Conservation (phyloP, 768 basidiomycete genomes). For the Pilatotrama ljubarskyi region DNA sequence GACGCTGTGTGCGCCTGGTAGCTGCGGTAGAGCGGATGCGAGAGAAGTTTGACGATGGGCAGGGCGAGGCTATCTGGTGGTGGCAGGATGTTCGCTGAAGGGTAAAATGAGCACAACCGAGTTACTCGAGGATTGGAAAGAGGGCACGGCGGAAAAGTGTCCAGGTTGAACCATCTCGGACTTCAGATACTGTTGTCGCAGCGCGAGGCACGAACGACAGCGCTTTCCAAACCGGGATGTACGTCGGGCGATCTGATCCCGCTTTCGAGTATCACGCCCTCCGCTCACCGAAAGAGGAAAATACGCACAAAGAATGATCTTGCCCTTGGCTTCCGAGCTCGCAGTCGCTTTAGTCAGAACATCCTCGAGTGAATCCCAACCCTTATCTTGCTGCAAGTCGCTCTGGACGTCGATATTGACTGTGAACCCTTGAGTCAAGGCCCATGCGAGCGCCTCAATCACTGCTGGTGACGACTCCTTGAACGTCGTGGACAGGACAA, state of each 20-base stretch:
- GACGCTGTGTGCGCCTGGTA: constrained; percentile 74
- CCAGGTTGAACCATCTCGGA: no score
- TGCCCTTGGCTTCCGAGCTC: constrained; percentile 36
- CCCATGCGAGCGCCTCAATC: constrained; percentile 62
- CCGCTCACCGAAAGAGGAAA: not conserved
- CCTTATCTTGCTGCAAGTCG: constrained; percentile 49
- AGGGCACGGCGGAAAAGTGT: no score
- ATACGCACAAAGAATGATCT: constrained; percentile 65
- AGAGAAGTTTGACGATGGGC: constrained; percentile 79
- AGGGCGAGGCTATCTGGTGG: constrained; percentile 71
- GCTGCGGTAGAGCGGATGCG: constrained; percentile 68
- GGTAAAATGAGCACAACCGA: not conserved
- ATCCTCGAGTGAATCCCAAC: constrained; percentile 71
- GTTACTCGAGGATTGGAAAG: no score
- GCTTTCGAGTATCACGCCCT: not conserved
- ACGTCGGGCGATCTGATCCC: not conserved
- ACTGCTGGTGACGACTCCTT: constrained; percentile 47
- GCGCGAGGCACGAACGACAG: not conserved
- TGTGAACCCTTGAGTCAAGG: constrained; percentile 57
- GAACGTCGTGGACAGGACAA: constrained; percentile 61
- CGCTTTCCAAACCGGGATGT: not conserved
- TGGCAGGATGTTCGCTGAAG: constrained; percentile 73
- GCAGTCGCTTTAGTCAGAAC: constrained; percentile 62
- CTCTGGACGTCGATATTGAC: constrained; percentile 72
- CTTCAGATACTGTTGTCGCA: no score